phyloP scores from a whole-genome alignment of 176 grass and related monocot genomes.

The Otatea glauca region DNA sequence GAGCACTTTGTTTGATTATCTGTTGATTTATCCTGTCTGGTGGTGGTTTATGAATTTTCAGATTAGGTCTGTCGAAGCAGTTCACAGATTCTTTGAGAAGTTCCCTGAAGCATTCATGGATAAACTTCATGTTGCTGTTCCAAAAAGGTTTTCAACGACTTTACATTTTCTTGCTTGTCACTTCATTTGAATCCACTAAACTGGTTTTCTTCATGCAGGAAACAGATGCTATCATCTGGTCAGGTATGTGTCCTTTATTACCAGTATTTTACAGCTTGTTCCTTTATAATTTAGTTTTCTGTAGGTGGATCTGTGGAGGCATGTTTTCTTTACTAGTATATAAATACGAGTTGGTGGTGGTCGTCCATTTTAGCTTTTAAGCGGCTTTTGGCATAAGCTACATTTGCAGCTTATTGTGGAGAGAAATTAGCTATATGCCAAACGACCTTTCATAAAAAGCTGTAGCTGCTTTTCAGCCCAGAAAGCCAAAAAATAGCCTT shows the following conservation, averaged over 20 bases:
- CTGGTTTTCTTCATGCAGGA: constrained; percentile 61
- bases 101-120: constrained; percentile 93
- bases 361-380: too few relatives aligned
- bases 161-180: constrained; percentile 37
- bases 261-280: background rate
- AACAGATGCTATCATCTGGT: constrained; percentile 59
- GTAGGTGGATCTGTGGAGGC: background rate
- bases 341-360: too few relatives aligned
- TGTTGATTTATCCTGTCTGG: constrained; percentile 31
- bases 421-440: too few relatives aligned
- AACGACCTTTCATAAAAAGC: too few relatives aligned
- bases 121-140: constrained; percentile 68
- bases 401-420: too few relatives aligned
- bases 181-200: constrained; percentile 45
- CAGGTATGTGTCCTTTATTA: constrained; percentile 54
- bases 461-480: too few relatives aligned
- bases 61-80: constrained; percentile 83
- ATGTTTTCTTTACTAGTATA: background rate
- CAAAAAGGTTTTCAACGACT: constrained; percentile 64
- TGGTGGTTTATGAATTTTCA: constrained; percentile 45
- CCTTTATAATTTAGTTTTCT: constrained; percentile 2
- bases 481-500: too few relatives aligned
- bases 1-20: background rate
- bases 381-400: too few relatives aligned
- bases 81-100: constrained; percentile 88